Conservation (phyloP, 768 basidiomycete species). For the Boletus tomentosulus region DNA sequence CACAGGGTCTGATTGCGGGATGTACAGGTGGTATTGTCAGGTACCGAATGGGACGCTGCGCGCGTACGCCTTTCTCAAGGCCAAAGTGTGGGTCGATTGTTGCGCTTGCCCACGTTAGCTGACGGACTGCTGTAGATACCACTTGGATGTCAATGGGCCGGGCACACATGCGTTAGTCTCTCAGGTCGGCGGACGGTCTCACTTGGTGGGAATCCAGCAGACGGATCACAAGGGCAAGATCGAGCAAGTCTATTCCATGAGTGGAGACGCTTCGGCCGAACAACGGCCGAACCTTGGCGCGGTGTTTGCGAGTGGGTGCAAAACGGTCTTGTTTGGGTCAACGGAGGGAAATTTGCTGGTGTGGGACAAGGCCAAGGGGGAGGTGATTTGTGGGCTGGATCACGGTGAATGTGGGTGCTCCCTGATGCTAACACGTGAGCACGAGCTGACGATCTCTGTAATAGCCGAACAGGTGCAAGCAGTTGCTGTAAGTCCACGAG, state of each 20-base stretch:
- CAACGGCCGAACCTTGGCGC: slow-evolving; percentile 41
- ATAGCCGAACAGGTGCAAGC: slow-evolving; percentile 32
- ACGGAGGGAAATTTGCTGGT: slow-evolving; percentile 53
- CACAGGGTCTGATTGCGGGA: slow-evolving; percentile 8
- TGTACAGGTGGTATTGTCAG: slow-evolving; percentile 60
- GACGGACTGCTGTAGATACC: slow-evolving; percentile 37
- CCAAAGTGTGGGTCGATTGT: slow-evolving; percentile 47
- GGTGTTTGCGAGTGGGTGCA: slow-evolving; percentile 49
- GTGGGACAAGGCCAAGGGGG: slow-evolving; percentile 56
- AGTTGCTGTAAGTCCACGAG: slow-evolving; percentile 30
- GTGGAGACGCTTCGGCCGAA: slow-evolving; percentile 29
- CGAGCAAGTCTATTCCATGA: slow-evolving; percentile 49
- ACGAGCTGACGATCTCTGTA: slow-evolving; percentile 9
- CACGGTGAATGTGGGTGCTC: slow-evolving; percentile 50
- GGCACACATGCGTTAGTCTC: slow-evolving; percentile 53
- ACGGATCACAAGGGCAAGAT: slow-evolving; percentile 49
- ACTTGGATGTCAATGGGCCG: slow-evolving; percentile 48
- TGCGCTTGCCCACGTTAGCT: background rate
- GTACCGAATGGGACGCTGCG: slow-evolving; percentile 63
- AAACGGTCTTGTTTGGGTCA: slow-evolving; percentile 54
- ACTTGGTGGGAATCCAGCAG: slow-evolving; percentile 48
- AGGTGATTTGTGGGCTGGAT: slow-evolving; percentile 55
- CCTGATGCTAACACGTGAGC: background rate
- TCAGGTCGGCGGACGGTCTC: slow-evolving; percentile 46
- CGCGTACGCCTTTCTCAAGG: slow-evolving; percentile 54